Conservation (phyloP, 2,329 filamentous ascomycete species). For the Mollisiaceae sp. region DNA sequence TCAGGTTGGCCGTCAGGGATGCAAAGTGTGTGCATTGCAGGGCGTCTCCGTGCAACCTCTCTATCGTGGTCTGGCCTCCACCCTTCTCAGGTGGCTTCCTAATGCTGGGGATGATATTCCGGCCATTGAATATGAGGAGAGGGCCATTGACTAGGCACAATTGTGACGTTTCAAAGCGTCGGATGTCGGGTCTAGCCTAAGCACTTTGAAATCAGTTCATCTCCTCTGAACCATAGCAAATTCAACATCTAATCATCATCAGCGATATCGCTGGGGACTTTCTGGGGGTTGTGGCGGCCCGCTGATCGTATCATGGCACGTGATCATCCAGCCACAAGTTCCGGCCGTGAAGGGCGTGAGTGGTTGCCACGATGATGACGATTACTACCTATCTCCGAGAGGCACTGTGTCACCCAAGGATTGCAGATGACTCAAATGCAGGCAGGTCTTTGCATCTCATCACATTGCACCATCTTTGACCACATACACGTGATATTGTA, state of each 20-base stretch:
- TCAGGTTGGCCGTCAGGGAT: constrained; percentile 3
- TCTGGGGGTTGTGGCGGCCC: not conserved
- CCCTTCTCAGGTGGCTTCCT: not conserved
- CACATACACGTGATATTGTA: not conserved
- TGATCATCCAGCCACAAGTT: not conserved
- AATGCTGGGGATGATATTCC: not conserved
- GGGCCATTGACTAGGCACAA: not conserved
- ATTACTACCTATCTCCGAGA: not conserved
- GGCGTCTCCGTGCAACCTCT: not conserved
- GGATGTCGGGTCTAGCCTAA: not conserved
- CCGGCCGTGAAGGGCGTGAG: not conserved
- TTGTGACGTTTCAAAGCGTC: not conserved
- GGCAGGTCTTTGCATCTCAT: not conserved
- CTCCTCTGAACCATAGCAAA: not conserved
- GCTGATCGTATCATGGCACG: not conserved
- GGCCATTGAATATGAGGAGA: not conserved
- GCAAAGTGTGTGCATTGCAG: constrained; percentile 11
- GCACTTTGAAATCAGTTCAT: not conserved
- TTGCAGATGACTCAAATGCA: too few species aligned
- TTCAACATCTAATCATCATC: not conserved
- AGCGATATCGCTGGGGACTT: not conserved
- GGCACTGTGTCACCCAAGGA: too few species aligned
- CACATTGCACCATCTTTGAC: not conserved
- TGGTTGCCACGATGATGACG: not conserved
- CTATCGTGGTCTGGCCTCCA: constrained; percentile 8